Percentiles rank a stretch among this genome's conserved stretches.
These are phyloP conservation scores for Glycine tomentella DNA, from an alignment of 306 rosid species.

Conservation along the genomic window DNA sequence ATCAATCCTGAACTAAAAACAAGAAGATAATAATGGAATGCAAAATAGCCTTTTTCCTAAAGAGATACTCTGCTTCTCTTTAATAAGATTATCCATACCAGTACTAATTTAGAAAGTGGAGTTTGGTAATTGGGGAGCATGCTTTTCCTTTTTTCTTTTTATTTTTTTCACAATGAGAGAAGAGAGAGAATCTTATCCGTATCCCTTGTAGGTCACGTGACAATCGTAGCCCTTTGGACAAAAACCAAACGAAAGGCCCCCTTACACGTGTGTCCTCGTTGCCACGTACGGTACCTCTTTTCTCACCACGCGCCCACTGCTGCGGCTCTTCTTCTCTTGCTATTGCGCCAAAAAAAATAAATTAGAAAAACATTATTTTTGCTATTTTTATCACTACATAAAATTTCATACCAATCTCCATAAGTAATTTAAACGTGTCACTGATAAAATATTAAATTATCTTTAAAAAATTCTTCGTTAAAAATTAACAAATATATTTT, in stretches of 20 bases:
- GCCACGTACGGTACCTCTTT: background rate
- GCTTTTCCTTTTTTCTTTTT: background rate
- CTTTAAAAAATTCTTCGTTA: too few relatives aligned
- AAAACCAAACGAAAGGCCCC: background rate
- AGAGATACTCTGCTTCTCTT: slow-evolving; percentile 12
- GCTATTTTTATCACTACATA: background rate
- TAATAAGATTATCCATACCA: background rate
- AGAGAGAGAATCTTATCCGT: slow-evolving; percentile 17
- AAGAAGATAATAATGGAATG: background rate
- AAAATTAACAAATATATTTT: too few relatives aligned
- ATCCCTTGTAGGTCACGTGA: slow-evolving; percentile 31
- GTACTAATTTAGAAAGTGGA: background rate
- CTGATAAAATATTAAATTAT: too few relatives aligned
- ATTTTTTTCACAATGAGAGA: background rate
- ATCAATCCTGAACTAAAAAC: too few relatives aligned
- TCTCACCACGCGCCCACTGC: slow-evolving; percentile 18
- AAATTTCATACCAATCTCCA: background rate
- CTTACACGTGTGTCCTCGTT: slow-evolving; percentile 22
- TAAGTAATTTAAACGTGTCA: background rate
- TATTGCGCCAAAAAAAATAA: background rate
- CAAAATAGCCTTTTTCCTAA: background rate
- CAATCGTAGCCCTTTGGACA: slow-evolving; percentile 24
- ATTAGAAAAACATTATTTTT: background rate
- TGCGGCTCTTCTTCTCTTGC: background rate
- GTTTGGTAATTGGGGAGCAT: background rate